phyloP scores from a whole-genome alignment of 257 asterid genomes.

The Verbena officinalis region DNA sequence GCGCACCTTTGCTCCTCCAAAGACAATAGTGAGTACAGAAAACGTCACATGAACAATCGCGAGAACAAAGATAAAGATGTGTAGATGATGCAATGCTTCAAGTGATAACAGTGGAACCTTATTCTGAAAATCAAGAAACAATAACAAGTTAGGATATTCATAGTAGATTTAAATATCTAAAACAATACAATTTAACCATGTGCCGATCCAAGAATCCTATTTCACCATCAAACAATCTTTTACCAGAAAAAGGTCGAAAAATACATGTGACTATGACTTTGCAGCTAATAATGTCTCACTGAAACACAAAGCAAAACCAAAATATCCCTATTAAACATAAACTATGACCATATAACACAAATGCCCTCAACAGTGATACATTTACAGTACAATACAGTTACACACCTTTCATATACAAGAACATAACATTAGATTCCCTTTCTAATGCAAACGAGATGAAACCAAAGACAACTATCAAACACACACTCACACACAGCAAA shows the following conservation, averaged over 20 bases:
- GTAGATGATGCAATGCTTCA: constrained; percentile 80
- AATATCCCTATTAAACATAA: not conserved
- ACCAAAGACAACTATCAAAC: too few species aligned
- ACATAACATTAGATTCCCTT: too few species aligned
- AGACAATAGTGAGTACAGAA: constrained; percentile 71
- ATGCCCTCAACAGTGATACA: too few species aligned
- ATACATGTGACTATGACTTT: not conserved
- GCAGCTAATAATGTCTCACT: constrained; percentile 1
- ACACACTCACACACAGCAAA: too few species aligned
- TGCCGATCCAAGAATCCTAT: constrained; percentile 18
- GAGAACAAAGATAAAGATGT: constrained; percentile 81
- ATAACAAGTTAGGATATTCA: constrained; percentile 8
- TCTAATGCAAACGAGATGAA: too few species aligned
- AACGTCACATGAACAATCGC: constrained; percentile 86
- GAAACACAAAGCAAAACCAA: constrained; percentile 17
- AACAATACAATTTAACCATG: not conserved
- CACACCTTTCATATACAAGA: too few species aligned
- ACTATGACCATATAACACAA: too few species aligned
- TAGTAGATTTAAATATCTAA: constrained; percentile 13
- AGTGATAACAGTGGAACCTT: constrained; percentile 75
- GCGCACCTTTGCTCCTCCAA: constrained; percentile 75
- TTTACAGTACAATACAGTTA: too few species aligned
- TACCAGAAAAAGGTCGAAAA: constrained; percentile 14
- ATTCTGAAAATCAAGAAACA: constrained; percentile 39
- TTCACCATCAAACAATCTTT: constrained; percentile 7